Base-by-base conservation (phyloP, 2,329 filamentous ascomycete genomes). In the Fusarium globosum region DNA sequence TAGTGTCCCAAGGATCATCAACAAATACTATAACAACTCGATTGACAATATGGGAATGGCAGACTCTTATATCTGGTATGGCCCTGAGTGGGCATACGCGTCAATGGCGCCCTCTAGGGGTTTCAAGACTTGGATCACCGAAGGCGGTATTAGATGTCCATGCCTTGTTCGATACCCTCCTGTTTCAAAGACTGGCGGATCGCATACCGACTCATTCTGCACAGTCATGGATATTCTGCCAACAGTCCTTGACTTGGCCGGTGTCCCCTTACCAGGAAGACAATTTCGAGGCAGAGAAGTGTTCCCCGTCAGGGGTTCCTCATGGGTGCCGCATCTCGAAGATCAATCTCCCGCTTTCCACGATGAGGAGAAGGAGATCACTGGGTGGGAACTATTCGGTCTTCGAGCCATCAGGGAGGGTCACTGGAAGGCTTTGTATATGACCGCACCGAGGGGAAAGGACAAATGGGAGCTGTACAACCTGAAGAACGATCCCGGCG, bases 51-150 rank as follows among this genome's bases (percentile, higher is more conserved):
- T 90, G 21, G 88, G 88, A 4, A 88, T 76, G 84, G 86, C 21
- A 81, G 82, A 90, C 76, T 87, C 85, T 2, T 91, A 89, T 74
- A 86, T 90, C 68, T 91, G 88, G 88, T 90, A 91, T 70, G 89
- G 89, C 2, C 87, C 86, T 8, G 84, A 85, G 23, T 89, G 88
- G 87, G 88, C 87, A 4, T 79, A 80, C 30, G 81, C 82, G 0
- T 79, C 81, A 8, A 84, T 81, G 15, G 81, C 82, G 1, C 82
- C 82, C 3, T 80, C 77, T 14, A 68, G 81, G 30, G 82, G 86
- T 56, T 85, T 86, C 53, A 74, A 79, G 12, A 64, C 64, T 3
- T 72, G 62, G 64, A 69, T 71, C 77, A 36, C 82, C 75, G 77
- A 83, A 78, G 73, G 73, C 11, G 73, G 73, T 16, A 74, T 74